Base-by-base conservation (phyloP, 768 basidiomycete species). In the Kwoniella sp. region DNA sequence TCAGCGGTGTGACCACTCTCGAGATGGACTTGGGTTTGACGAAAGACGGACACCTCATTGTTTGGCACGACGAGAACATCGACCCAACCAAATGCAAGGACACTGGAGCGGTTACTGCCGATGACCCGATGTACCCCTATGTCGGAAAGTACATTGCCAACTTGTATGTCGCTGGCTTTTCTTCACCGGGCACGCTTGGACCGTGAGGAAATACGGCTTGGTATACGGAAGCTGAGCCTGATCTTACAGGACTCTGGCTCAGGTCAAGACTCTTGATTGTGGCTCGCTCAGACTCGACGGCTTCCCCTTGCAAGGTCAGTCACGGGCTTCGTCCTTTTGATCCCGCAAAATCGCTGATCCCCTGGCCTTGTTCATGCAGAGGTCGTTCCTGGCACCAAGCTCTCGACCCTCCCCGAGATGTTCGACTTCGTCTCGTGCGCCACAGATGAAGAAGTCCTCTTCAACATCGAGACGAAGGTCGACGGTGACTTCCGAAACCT, bases 21-120 rank as follows among this genome's bases (percentile, higher is more conserved):
- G 90, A 91, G 79, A 79, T 91, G 67, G 90, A 91, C 76, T 37
- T 61, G 37, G 65, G 69, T 29, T 22, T 22, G 22, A 63, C 37
- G 41, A 90, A 89, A 50, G 91, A 92, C 75, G 89, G 88, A 13
- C 84, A 85, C 54, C 87, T 89, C 17, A 83, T 92, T 47, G 89
- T 92, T 15, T 91, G 89, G 88, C 90, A 92, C 71, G 90, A 92
- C 79, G 86, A 87, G 78, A 81, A 82, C 48, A 88, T 92, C 66
- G 76, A 80, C 2, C 69, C 85, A 2, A 83, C 82, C 34, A 92
- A 91, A 77, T 91, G 90, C 77, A 70, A 74, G 25, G 90, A 92
- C 76, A 91, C 89, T 1, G 71, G 66, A 17, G 88, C 90, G 52
- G 86, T 77, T 38, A 55, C 48, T 22, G 45, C 54, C 5, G 60